These are phyloP conservation scores for Tricholoma furcatifolium DNA, from an alignment of 768 basidiomycete genomes.

Conservation along the genomic window DNA sequence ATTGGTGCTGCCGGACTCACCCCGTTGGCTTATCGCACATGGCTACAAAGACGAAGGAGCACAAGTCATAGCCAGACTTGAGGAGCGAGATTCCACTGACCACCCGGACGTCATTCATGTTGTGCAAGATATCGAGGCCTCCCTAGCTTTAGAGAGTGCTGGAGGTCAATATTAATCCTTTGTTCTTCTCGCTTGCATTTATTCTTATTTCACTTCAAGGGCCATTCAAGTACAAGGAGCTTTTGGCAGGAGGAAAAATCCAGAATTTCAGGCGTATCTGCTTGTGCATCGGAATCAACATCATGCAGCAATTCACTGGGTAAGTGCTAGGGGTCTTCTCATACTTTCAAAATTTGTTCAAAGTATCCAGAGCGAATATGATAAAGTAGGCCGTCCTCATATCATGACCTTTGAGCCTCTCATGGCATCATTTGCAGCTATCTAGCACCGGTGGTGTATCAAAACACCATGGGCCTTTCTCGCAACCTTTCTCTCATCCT, in stretches of 20 bases:
- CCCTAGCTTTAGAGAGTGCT: slow-evolving; percentile 34
- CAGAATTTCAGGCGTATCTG: slow-evolving; percentile 39
- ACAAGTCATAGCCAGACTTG: slow-evolving; percentile 33
- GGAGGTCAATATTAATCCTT: slow-evolving; percentile 24
- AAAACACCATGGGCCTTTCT: slow-evolving; percentile 40
- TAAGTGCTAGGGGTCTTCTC: background rate
- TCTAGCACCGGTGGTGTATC: slow-evolving; percentile 38
- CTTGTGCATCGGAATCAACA: slow-evolving; percentile 35
- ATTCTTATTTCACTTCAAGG: slow-evolving; percentile 15
- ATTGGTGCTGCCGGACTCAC: slow-evolving; percentile 35
- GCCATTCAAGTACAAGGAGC: slow-evolving; percentile 33
- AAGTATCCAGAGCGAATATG: slow-evolving; percentile 31
- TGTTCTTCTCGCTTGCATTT: background rate
- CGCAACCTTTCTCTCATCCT: slow-evolving; percentile 38
- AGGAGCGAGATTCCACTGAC: slow-evolving; percentile 27
- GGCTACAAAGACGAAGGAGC: slow-evolving; percentile 32
- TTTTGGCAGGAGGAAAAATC: slow-evolving; percentile 33
- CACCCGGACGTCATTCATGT: slow-evolving; percentile 33
- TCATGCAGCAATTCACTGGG: slow-evolving; percentile 46
- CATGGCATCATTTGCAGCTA: slow-evolving; percentile 22
- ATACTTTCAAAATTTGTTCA: background rate
- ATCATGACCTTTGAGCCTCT: background rate
- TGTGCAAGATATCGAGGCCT: slow-evolving; percentile 34
- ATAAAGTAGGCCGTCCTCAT: slow-evolving; percentile 28
- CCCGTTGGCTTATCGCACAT: slow-evolving; percentile 40